Evolutionary conservation across 805 yeast species (phyloP), one percentile per base, ranked within the genome.

Genomic region (Metschnikowia kofuensis): DNA sequence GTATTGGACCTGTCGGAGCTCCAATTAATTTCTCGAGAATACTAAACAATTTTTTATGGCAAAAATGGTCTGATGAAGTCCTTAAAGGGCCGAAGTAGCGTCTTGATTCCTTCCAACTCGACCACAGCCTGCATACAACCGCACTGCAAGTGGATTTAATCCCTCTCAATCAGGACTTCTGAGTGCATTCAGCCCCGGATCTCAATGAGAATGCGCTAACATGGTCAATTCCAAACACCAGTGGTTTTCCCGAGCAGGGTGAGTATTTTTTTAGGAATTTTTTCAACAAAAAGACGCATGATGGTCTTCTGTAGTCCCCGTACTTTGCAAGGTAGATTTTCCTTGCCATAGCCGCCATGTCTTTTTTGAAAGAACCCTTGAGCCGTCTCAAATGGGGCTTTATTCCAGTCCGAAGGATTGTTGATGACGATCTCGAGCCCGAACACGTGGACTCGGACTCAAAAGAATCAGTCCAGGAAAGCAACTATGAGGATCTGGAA

Each of bases 381-480:
- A 43, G 53, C 36, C 42, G 57, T 30, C 55, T 54, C 26, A 69
- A 68, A 51, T 69, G 68, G 67, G 74, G 74, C 2, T 61, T 69
- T 36, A 39, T 69, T 16, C 74, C 74, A 8, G 62, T 58, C 13
- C 59, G 68, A 55, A 56, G 74, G 51, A 52, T 68, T 10, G 65
- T 69, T 11, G 72, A 67, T 41, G 74, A 68, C 35, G 65, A 61
- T 31, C 10, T 35, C 31, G 44, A 40, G 21, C 38, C 30, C 16
- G 40, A 32, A 21, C 45, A 40, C 4, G 38, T 15, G 5, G 49
- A 7, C 14, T 29, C 44, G 9, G 40, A 38, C 10, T 35, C 39
- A 13, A 39, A 36, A n/a, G 45, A n/a, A 6, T 49, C 50, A 2
- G 40, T 53, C 30, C 56, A 53, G 41, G 51, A 45, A 14, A 44